Conservation (phyloP, 2,329 filamentous ascomycete species). For the Xylariaceae sp. region DNA sequence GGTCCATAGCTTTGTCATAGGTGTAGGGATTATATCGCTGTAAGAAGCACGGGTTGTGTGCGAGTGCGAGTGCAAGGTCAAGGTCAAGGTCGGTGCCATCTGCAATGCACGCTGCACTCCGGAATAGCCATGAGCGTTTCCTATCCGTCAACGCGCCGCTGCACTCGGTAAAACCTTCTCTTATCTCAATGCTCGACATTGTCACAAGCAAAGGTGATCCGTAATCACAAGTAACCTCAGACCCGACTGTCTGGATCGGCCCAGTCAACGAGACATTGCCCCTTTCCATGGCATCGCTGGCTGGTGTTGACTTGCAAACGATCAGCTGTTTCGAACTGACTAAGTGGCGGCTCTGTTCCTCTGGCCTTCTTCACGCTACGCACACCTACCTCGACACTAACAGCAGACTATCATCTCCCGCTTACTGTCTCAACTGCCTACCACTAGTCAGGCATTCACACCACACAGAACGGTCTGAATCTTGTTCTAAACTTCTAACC, state of each 20-base stretch:
- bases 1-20: no score
- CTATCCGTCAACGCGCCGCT: not conserved
- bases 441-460: not conserved
- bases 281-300: not conserved
- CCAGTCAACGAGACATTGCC: no score
- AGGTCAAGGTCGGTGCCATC: not conserved
- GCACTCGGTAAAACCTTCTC: not conserved
- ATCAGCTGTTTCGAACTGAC: not conserved
- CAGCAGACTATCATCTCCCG: not conserved
- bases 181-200: not conserved
- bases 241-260: no score
- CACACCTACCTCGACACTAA: not conserved
- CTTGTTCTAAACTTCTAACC: not conserved
- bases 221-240: not conserved
- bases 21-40: no score
- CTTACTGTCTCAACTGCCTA: not conserved
- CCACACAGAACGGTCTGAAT: not conserved
- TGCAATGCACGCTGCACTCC: not conserved
- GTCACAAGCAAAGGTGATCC: not conserved
- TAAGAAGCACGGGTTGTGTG: no score
- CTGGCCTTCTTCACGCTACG: not conserved
- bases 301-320: not conserved
- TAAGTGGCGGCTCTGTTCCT: not conserved
- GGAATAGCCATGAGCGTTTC: not conserved
- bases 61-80: no score